These are phyloP conservation scores for Podila minutissima DNA, from an alignment of 192 early-diverging fungal genomes.

Conservation along the genomic window DNA sequence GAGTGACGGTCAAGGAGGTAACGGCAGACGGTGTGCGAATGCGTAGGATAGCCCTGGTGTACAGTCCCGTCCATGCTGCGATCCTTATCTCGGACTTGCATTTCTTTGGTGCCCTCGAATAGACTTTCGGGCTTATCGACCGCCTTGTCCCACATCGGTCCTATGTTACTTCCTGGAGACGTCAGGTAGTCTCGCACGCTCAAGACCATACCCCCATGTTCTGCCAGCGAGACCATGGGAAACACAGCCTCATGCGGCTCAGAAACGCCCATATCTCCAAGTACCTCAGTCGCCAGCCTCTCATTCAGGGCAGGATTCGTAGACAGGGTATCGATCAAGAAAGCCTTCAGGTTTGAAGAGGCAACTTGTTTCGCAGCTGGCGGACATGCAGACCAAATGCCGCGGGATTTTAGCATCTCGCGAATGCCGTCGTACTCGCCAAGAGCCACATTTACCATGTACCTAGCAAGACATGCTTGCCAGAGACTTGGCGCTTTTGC, in stretches of 20 bases:
- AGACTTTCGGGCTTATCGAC: too few species aligned
- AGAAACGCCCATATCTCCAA: constrained; percentile 45
- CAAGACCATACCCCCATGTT: constrained; percentile 79
- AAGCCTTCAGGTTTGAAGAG: constrained; percentile 46
- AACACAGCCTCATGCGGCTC: constrained; percentile 59
- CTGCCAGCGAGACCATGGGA: constrained; percentile 69
- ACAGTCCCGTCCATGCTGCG: too few species aligned
- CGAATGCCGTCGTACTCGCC: constrained; percentile 34
- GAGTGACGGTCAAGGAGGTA: constrained; percentile 69
- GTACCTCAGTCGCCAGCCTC: constrained; percentile 25
- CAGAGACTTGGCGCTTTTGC: constrained; percentile 71
- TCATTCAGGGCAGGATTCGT: constrained; percentile 61
- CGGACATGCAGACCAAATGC: background rate
- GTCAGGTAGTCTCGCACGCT: constrained; percentile 64
- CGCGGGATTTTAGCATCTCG: constrained; percentile 10
- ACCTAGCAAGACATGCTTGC: constrained; percentile 68
- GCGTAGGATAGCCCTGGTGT: constrained; percentile 12
- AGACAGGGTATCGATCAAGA: constrained; percentile 67
- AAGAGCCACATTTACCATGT: constrained; percentile 30
- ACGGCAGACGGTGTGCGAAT: constrained; percentile 20
- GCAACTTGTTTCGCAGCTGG: background rate
- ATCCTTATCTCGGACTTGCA: too few species aligned
- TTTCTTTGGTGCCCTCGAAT: too few species aligned
- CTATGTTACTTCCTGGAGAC: constrained; percentile 1
- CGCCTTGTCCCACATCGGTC: too few species aligned